A percentile compares a stretch with the other conserved stretches of the same genome.
These are phyloP conservation scores for Penicillium goetzii DNA, from an alignment of 495 filamentous ascomycete species.

Conservation along the genomic window DNA sequence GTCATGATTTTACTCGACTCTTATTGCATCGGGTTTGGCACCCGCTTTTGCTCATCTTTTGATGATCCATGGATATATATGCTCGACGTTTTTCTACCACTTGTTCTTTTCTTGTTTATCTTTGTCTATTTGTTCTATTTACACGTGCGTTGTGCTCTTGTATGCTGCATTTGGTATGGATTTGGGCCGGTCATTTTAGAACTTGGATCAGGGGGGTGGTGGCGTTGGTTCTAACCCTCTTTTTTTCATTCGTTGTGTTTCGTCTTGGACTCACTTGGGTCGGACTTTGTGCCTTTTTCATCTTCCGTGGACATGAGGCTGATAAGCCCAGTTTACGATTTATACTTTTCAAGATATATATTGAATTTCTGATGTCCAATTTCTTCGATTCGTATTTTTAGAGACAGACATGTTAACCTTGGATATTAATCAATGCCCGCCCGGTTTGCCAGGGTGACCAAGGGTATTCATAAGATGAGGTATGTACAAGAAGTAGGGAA, in stretches of 20 bases:
- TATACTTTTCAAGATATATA: conserved; percentile 17
- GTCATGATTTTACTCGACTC: neutral
- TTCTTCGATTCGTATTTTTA: neutral
- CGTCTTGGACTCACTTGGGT: neutral
- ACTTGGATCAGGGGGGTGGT: conserved; percentile 20
- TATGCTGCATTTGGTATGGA: conserved; percentile 24
- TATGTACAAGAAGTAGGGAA: neutral
- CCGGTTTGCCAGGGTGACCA: too few relatives aligned
- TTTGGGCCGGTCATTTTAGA: conserved; percentile 28
- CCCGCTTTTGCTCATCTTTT: conserved; percentile 11
- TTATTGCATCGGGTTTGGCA: conserved; percentile 1
- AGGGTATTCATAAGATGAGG: neutral
- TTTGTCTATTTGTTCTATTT: conserved; percentile 15
- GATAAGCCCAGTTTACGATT: neutral
- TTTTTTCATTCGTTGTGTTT: conserved; percentile 1
- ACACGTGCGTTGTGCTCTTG: conserved; percentile 10
- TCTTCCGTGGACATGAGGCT: neutral
- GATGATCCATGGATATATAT: conserved; percentile 29
- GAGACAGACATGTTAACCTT: too few relatives aligned
- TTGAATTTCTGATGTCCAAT: conserved; percentile 1
- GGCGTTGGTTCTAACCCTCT: conserved; percentile 24
- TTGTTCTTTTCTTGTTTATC: conserved; percentile 13
- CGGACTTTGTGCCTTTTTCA: neutral
- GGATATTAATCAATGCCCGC: too few relatives aligned
- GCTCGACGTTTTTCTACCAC: conserved; percentile 18